Evolutionary conservation across 768 basidiomycete genomes (phyloP), one percentile per base, ranked within the genome.

Genomic region (Neoboletus magnificus): DNA sequence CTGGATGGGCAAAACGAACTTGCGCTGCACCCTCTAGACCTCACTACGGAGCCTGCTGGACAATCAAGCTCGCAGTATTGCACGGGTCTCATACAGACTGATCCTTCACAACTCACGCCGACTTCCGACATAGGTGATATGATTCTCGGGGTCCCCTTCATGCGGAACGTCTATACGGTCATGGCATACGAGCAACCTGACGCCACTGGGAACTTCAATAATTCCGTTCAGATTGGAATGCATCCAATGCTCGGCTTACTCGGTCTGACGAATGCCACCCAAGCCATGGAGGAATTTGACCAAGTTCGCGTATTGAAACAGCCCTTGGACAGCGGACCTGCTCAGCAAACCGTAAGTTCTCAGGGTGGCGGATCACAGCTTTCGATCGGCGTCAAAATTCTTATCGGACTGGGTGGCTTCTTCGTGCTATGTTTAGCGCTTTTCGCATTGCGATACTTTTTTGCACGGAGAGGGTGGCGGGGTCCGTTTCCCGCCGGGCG

Each of bases 101-200:
- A 76, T 16, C 77, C 80, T 40, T 56, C 69, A 11, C 60, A 70
- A 15, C 76, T 88, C 43, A 65, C 62, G 3, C 60, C 76, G 0
- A 54, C 60, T 16, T 68, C 73, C 4, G 61, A 57, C 15, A 71
- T 82, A 18, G 84, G 81, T 1, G 89, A 91, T 67, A 84, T 92
- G 73, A 76, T 92, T 54, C 82, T 92, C 37, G 90, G 89, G 39
- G 86, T 89, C 0, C 84, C 89, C 0, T 92, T 92, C 66, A 72
- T 92, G 62, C 79, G 87, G 12, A 91, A 85, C 62, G 78, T 82
- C 4, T 92, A 93, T 65, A 85, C 82, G 13, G 88, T 93, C 58
- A 80, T 91, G 79, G 85, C 84, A 1, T 89, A 86, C 66, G 75
- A 79, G 44, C 55, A 63, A 1, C 84, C 84, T 3, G 63, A 73